Evolutionary conservation across 805 yeast species (phyloP).

Genomic region (Zygosaccharomyces lentus): DNA sequence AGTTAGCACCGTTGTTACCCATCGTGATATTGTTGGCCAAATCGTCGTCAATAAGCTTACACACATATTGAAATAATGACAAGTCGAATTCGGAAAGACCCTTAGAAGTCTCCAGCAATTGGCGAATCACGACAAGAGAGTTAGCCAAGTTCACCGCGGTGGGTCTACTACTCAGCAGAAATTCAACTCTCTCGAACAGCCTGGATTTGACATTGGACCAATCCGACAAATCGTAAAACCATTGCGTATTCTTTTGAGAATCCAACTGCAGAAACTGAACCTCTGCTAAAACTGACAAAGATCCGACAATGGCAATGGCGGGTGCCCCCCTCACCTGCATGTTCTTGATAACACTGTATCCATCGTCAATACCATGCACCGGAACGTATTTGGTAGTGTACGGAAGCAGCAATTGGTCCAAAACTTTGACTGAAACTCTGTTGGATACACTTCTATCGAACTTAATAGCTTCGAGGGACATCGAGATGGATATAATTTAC

Average conservation of each 20-base stretch:
- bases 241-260: slow-evolving; percentile 23
- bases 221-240: slow-evolving; percentile 33
- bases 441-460: slow-evolving; percentile 43
- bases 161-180: slow-evolving; percentile 75
- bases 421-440: slow-evolving; percentile 47
- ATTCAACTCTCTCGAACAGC: slow-evolving; percentile 51
- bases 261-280: slow-evolving; percentile 36
- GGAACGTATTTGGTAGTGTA: slow-evolving; percentile 66
- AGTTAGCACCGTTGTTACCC: slow-evolving; percentile 78
- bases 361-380: slow-evolving; percentile 64
- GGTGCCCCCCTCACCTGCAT: slow-evolving; percentile 99
- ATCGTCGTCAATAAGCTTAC: slow-evolving; percentile 66
- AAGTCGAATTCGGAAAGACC: slow-evolving; percentile 21
- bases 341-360: slow-evolving; percentile 71
- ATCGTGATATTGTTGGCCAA: slow-evolving; percentile 69
- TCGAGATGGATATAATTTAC: slow-evolving; percentile 6
- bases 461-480: slow-evolving; percentile 61
- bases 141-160: slow-evolving; percentile 91
- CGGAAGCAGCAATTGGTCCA: slow-evolving; percentile 83
- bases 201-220: slow-evolving; percentile 36
- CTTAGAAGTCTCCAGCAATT: slow-evolving; percentile 32
- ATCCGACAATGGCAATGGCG: slow-evolving; percentile 94
- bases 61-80: slow-evolving; percentile 43
- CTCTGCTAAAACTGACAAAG: slow-evolving; percentile 78
- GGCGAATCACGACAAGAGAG: slow-evolving; percentile 45